These are phyloP conservation scores for Taphrina wiesneri DNA, from an alignment of 1,139 yeast species.

Conservation along the genomic window DNA sequence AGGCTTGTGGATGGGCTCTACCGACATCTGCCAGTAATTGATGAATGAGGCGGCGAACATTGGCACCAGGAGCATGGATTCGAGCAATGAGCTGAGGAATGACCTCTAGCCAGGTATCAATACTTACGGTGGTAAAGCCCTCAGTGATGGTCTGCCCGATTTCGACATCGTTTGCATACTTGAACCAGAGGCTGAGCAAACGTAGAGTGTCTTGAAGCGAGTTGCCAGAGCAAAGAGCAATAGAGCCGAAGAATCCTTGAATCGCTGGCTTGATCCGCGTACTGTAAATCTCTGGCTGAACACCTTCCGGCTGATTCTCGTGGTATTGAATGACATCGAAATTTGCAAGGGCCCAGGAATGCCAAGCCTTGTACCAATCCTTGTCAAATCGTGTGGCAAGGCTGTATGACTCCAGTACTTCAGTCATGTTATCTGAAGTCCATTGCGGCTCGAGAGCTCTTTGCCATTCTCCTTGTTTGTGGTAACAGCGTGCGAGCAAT, in stretches of 20 bases:
- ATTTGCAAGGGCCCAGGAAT: conserved; percentile 97
- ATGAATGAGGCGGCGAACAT: conserved; percentile 76
- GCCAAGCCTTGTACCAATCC: conserved; percentile 99
- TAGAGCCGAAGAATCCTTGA: conserved; percentile 87
- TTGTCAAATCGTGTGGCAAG: conserved; percentile 92
- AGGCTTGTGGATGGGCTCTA: conserved; percentile 93
- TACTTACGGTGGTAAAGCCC: conserved; percentile 84
- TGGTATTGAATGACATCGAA: conserved; percentile 83
- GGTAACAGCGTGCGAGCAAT: conserved; percentile 85
- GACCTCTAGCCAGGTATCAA: conserved; percentile 94
- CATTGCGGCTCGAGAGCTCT: conserved; percentile 74
- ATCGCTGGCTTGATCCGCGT: conserved; percentile 40
- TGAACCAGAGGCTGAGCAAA: conserved; percentile 88
- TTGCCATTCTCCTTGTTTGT: conserved; percentile 99
- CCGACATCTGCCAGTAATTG: conserved; percentile 85
- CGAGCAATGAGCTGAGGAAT: conserved; percentile 94
- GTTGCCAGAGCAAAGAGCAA: conserved; percentile 79
- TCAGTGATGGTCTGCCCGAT: conserved; percentile 89
- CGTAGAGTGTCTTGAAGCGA: conserved; percentile 92
- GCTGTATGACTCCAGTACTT: conserved; percentile 83
- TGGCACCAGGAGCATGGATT: conserved; percentile 90
- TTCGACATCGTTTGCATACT: conserved; percentile 88
- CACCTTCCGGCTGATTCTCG: conserved; percentile 43
- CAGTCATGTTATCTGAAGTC: conserved; percentile 64
- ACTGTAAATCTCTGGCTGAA: conserved; percentile 41